Percentiles rank a stretch among this genome's conserved stretches.
phyloP scores from a whole-genome alignment of 345 rosid species.

The Moricandia moricandioides region DNA sequence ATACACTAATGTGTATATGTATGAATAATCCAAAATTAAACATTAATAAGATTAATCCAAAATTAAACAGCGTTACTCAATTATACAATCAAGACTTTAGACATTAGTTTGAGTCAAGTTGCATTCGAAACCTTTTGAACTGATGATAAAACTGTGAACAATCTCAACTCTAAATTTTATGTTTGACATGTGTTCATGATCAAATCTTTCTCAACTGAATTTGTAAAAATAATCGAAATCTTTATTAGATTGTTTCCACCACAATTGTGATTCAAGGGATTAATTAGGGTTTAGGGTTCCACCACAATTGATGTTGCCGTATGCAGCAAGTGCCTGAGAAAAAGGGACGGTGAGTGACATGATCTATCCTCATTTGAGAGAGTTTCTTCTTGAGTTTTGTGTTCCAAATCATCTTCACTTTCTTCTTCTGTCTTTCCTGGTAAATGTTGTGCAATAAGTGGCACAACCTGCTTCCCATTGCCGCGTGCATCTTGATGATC shows the following conservation, averaged over 20 bases:
- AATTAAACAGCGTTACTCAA: too few species aligned
- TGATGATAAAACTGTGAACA: constrained; percentile 39
- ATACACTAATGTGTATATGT: background rate
- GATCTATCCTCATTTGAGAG: constrained; percentile 82
- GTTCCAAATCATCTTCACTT: constrained; percentile 94
- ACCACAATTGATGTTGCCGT: constrained; percentile 66
- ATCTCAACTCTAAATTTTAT: constrained; percentile 50
- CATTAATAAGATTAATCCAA: background rate
- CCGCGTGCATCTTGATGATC: constrained; percentile 78
- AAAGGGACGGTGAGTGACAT: constrained; percentile 86
- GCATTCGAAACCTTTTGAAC: constrained; percentile 50
- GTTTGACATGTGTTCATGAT: background rate
- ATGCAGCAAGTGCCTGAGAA: constrained; percentile 82
- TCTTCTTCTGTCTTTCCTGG: constrained; percentile 88
- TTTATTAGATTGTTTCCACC: too few species aligned
- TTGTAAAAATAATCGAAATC: background rate
- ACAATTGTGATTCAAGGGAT: too few species aligned
- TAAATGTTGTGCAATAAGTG: constrained; percentile 85
- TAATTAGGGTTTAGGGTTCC: constrained; percentile 37
- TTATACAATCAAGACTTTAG: background rate
- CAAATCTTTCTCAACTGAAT: background rate
- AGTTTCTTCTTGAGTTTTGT: constrained; percentile 84
- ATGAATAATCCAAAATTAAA: background rate
- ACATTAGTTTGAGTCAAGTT: constrained; percentile 5
- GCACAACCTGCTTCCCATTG: constrained; percentile 91